These are phyloP conservation scores for Cryptococcus depauperatus DNA, from an alignment of 1,284 basidiomycete genomes.

Conservation along the genomic window DNA sequence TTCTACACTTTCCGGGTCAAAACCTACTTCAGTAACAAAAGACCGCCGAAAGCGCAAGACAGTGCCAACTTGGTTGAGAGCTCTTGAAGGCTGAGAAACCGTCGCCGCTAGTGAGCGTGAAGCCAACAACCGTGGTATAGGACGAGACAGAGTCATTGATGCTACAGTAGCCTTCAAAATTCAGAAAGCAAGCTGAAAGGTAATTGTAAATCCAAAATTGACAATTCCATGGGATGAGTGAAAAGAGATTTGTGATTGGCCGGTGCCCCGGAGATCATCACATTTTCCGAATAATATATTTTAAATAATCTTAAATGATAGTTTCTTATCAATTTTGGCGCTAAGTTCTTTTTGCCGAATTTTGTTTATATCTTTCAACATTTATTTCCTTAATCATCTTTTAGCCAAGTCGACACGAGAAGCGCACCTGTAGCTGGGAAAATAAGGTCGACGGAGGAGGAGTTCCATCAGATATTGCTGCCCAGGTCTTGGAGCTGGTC, in stretches of 20 bases:
- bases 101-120: conserved; percentile 5
- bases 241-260: neutral
- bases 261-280: too few relatives aligned
- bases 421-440: too few relatives aligned
- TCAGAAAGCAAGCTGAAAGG: neutral
- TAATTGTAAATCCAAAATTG: neutral
- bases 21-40: conserved; percentile 34
- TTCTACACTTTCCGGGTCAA: conserved; percentile 51
- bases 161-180: neutral
- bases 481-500: too few relatives aligned
- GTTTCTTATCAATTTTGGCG: too few relatives aligned
- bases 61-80: conserved; percentile 2
- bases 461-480: too few relatives aligned
- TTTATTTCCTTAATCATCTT: too few relatives aligned
- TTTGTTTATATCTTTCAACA: too few relatives aligned
- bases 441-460: too few relatives aligned
- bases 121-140: conserved; percentile 8
- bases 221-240: neutral
- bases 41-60: neutral
- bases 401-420: too few relatives aligned
- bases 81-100: neutral
- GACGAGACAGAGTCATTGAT: conserved; percentile 6
- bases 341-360: too few relatives aligned
- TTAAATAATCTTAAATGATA: too few relatives aligned
- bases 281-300: too few relatives aligned